Evolutionary conservation across 225 moss, liverwort and hornwort genomes (phyloP), one percentile per base, ranked within the genome.

Genomic region (Pseudisothecium myosuroides): DNA sequence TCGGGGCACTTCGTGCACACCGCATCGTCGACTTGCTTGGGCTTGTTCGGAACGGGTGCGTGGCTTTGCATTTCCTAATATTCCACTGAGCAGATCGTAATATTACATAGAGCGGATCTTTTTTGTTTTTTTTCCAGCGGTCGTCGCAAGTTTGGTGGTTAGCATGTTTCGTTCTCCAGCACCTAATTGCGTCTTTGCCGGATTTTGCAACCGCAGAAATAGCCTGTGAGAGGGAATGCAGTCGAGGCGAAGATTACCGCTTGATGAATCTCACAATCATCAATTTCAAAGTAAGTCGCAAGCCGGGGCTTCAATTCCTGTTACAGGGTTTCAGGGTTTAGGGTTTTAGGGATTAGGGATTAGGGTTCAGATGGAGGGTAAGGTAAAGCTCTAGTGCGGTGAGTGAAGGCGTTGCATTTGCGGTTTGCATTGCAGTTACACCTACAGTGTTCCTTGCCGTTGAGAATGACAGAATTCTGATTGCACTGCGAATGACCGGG

Each of bases 151-250:
- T 61, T 73, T 31, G 76, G 52, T 82, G 64, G 49, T 82, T 50
- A 18, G 55, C 55, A 43, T 72, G 83, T 24, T 63, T 88, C 79
- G 62, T 78, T 64, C 71, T 78, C 14, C 32, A 26, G 76, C 61
- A 23, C 56, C n/a, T 31, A 22, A 65, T 85, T 78, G 65, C 82
- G 67, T 28, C 37, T 60, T 49, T 64, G 85, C 45, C 37, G 71
- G 63, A 29, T 66, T 88, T 56, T 84, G 81, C 86, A 55, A 83
- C 54, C n/a, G 88, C 93, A 95, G 95, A 95, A 85, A 93, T 95
- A 81, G 90, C 94, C 79, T 95, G 95, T 87, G 95, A 94, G 87
- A 91, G 94, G 85, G 95, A 95, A 89, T 95, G 95, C 92, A 95
- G 95, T 79, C 92, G 90, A 61, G 95, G 95, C 66, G 95, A 95